phyloP scores from a whole-genome alignment of 2,329 filamentous ascomycete genomes.

The Pestalotiopsis sp. region DNA sequence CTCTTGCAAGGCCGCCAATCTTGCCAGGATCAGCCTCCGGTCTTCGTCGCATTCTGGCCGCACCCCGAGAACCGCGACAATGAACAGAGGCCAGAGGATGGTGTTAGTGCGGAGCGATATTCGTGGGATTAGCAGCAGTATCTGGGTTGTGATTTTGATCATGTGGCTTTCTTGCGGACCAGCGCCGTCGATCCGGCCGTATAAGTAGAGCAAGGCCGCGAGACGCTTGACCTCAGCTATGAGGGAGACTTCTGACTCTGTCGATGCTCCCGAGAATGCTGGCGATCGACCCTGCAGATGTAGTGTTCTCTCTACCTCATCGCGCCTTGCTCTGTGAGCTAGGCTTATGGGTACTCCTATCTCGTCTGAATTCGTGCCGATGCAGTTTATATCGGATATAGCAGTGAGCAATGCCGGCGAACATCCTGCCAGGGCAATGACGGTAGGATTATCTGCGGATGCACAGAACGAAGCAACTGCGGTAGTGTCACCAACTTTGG shows the following conservation, averaged over 20 bases:
- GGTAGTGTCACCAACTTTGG: background rate
- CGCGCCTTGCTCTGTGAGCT: background rate
- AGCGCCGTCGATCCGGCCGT: background rate
- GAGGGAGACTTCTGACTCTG: background rate
- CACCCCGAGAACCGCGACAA: background rate
- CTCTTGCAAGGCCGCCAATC: conserved; percentile 5
- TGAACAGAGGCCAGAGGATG: background rate
- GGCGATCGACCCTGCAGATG: background rate
- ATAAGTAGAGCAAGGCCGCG: background rate
- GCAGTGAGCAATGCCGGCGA: background rate
- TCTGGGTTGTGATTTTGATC: background rate
- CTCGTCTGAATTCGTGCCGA: background rate
- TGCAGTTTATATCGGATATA: background rate
- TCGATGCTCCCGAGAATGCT: background rate
- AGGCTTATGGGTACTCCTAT: background rate
- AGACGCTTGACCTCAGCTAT: background rate
- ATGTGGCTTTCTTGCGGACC: background rate
- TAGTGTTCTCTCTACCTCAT: background rate
- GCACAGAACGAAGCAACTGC: background rate
- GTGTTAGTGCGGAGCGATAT: background rate
- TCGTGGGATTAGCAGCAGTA: background rate
- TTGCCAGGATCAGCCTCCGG: background rate
- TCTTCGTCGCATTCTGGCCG: background rate
- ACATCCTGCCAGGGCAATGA: background rate
- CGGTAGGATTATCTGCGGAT: background rate